Base-by-base conservation (phyloP, 768 basidiomycete species). In the Kwoniella botswanensis region DNA sequence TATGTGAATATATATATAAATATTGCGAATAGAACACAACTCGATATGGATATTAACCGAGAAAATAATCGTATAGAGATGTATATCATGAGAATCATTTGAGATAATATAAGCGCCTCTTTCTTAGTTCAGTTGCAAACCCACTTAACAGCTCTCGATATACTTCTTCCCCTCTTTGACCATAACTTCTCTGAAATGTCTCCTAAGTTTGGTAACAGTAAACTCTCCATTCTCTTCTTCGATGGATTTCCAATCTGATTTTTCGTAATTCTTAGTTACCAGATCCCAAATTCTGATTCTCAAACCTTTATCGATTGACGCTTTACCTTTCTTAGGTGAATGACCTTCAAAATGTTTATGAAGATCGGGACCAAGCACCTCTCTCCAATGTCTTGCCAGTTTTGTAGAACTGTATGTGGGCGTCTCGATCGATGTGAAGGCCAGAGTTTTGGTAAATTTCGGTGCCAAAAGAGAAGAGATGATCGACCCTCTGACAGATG, bases 161-260 rank as follows among this genome's bases (percentile, higher is more conserved):
- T 70, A 71, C 62, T 71, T 74, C 43, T 74, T 71, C 1, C 35
- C 78, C 17, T 77, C 76, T 63, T 77, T 79, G 22, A 63, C 63
- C 73, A 79, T 71, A 17, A 73, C 74, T 26, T 79, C 76, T 56
- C 69, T 68, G n/a, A 77, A 70, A 55, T 79, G 78, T 58, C 78
- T 77, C 62, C 76, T 77, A 21, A 79, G 65, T 63, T 76, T 79
- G 15, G 65, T 67, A 9, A 42, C 58, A 18, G 60, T 55, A 24
- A 76, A 50, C 13, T 18, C 71, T 3, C 67, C 73, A n/a, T 26
- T 42, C 26, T 55, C 57, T 10, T 44, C 35, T 43, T 72, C 61
- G 21, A 71, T 44, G 12, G 15, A 7, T 21, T 61, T 54, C 78
- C 78, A 79, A 63, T 79, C 70, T 2, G 60, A 64, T 62, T 73